Base-by-base conservation (phyloP, 257 asterid species). In the Perilla frutescens region DNA sequence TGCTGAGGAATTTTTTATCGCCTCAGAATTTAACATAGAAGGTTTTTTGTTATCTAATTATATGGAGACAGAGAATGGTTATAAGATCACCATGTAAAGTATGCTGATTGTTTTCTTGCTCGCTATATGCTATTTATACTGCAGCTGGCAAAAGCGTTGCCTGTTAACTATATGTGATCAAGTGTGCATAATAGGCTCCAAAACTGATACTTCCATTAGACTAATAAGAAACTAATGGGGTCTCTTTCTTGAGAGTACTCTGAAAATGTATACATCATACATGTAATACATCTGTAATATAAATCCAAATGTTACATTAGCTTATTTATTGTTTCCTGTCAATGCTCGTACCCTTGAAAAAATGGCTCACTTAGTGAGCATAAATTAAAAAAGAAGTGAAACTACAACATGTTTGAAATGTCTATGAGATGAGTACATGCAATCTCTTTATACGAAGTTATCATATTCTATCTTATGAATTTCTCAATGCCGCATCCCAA, bases 361-460 rank as follows among this genome's bases (percentile, higher is more conserved):
- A 79, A 76, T 72, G 86, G 84, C 91, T 84, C 88, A 57, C 15
- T 55, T 66, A 63, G 70, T 70, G 78, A 84, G 84, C 84, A 86
- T 74, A 62, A 80, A 76, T 70, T 66, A 9, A 43, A 64, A 76
- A 70, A 81, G 56, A 57, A 50, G 44, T 71, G 76, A 53, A 26
- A 68, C 60, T 15, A 66, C 48, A 26, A 12, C 29, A 65, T 65
- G 44, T 65, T n/a, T 70, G 67, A n/a, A 48, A 60, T 77, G 70
- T 51, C 72, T 77, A n/a, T n/a, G n/a, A n/a, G n/a, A 59, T 76
- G 68, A 68, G 72, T 50, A 80, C 73, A 75, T 81, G 63, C 66
- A 62, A 71, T 75, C 81, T 77, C 64, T 77, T 70, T 76, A 4
- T 70, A 57, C 13, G 66, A 62, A 70, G 66, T 60, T 73, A 9